Percentiles rank a stretch among this genome's conserved stretches.
phyloP scores from a whole-genome alignment of 805 yeast genomes.

The Kluyveromyces starmeri region DNA sequence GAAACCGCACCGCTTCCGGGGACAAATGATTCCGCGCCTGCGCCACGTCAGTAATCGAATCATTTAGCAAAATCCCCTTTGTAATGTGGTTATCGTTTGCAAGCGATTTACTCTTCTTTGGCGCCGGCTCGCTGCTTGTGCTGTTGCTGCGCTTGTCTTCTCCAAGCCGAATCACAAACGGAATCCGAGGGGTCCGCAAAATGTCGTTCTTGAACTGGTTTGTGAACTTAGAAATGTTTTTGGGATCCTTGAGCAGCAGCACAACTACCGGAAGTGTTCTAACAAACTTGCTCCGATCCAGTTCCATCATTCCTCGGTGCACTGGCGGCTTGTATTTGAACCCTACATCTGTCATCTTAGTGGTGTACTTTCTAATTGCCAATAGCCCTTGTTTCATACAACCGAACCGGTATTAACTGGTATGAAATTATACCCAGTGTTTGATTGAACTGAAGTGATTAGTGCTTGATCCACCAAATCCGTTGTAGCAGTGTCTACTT shows the following conservation, averaged over 20 bases:
- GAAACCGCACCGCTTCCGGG: slow-evolving; percentile 33
- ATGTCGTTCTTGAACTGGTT: slow-evolving; percentile 50
- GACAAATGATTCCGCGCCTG: slow-evolving; percentile 35
- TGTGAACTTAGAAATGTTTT: slow-evolving; percentile 51
- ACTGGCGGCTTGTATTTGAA: slow-evolving; percentile 50
- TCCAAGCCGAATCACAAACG: slow-evolving; percentile 49
- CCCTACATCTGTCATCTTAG: not conserved
- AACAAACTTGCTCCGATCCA: slow-evolving; percentile 60
- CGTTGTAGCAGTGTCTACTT: too few species aligned
- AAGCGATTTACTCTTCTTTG: slow-evolving; percentile 12
- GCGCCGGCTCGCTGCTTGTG: slow-evolving; percentile 7
- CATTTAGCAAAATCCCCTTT: slow-evolving; percentile 49
- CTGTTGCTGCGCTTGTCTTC: slow-evolving; percentile 10
- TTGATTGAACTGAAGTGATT: too few species aligned
- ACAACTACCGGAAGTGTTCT: slow-evolving; percentile 52
- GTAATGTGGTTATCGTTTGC: slow-evolving; percentile 24
- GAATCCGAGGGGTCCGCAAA: slow-evolving; percentile 60
- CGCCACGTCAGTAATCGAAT: slow-evolving; percentile 34
- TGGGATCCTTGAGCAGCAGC: slow-evolving; percentile 62
- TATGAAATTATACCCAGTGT: too few species aligned
- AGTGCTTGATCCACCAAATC: too few species aligned
- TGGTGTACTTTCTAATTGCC: not conserved
- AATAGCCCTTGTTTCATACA: too few species aligned
- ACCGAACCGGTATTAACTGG: too few species aligned
- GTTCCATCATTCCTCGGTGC: slow-evolving; percentile 49